Evolutionary conservation across 352 stramenopile genomes (phyloP), one percentile per base, ranked within the genome.

Genomic region (Globisporangium recalcitrans): DNA sequence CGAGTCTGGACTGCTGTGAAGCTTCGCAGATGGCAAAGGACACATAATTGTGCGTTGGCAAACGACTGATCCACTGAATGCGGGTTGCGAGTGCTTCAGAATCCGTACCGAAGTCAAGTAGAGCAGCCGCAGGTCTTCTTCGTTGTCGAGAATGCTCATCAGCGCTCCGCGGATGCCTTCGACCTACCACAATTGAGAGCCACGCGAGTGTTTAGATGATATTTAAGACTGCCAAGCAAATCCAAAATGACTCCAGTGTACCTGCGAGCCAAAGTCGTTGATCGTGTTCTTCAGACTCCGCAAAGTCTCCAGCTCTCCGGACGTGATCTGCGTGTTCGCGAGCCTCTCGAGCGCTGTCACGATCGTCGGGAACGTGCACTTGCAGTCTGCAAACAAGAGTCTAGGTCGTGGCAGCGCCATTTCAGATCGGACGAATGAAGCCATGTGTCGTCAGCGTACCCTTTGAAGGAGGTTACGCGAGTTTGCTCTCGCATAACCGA

Each of bases 231-330:
- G 46, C 3, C 21, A 52, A 52, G 9, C 9, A 52, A n/a, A 13
- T 29, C 27, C 19, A 32, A 6, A 14, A n/a, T 27, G 27, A 7
- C 3, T n/a, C 3, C 36, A 31, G 6, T 21, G 1, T 34, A 26
- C 13, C 21, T 48, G 71, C 7, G 62, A 69, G 13, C 56, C 54
- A 27, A 76, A 76, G 26, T 78, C 71, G 47, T 72, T 75, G 34
- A 76, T 78, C 19, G 64, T 61, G 31, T 77, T 77, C 55, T 77
- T 78, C 21, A 74, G 36, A 24, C 38, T 64, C 8, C 68, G 64
- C 47, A 75, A 42, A 16, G 65, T 75, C 40, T 73, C 68, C 42
- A 75, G 44, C 26, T 73, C 67, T 11, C 21, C 52, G 0, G 58
- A 26, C 16, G 54, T 70, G 46, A 71, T 70, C 16, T 65, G 62